Evolutionary conservation across 2,329 filamentous ascomycete species (phyloP).

Genomic region (Fusarium aywerte): DNA sequence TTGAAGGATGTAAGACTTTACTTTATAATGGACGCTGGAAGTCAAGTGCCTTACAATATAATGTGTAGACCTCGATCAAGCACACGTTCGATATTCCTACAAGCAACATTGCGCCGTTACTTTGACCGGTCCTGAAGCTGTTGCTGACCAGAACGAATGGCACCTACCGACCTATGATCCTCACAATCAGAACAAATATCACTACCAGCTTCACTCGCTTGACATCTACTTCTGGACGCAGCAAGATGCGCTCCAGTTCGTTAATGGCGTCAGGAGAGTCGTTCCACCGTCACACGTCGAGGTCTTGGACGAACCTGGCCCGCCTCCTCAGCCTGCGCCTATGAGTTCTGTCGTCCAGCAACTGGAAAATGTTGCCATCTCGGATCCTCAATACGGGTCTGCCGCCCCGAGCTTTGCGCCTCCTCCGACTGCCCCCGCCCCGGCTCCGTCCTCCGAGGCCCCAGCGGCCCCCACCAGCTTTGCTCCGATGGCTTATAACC

Average conservation of each 20-base stretch:
- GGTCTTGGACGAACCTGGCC: conserved; percentile 71
- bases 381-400: conserved; percentile 62
- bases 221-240: conserved; percentile 85
- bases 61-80: conserved; percentile 69
- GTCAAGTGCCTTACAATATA: conserved; percentile 22
- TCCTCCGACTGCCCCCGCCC: conserved; percentile 39
- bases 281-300: conserved; percentile 70
- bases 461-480: conserved; percentile 55
- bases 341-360: conserved; percentile 79
- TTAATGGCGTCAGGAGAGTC: conserved; percentile 74
- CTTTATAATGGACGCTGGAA: conserved; percentile 12
- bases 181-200: conserved; percentile 79
- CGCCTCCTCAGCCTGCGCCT: conserved; percentile 58
- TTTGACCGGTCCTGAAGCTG: conserved; percentile 67
- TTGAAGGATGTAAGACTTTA: conserved; percentile 73
- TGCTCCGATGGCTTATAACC: conserved; percentile 79
- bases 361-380: conserved; percentile 76
- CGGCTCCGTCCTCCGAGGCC: conserved; percentile 34
- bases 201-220: conserved; percentile 79
- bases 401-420: conserved; percentile 38
- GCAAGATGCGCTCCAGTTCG: conserved; percentile 75
- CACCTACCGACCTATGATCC: conserved; percentile 79
- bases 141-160: conserved; percentile 71
- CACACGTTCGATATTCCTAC: conserved; percentile 75
- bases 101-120: conserved; percentile 78